Percentiles rank a stretch among this genome's conserved stretches.
These are phyloP conservation scores for Mycosphaerella arachidis DNA, from an alignment of 2,329 filamentous ascomycete genomes.

Conservation along the genomic window DNA sequence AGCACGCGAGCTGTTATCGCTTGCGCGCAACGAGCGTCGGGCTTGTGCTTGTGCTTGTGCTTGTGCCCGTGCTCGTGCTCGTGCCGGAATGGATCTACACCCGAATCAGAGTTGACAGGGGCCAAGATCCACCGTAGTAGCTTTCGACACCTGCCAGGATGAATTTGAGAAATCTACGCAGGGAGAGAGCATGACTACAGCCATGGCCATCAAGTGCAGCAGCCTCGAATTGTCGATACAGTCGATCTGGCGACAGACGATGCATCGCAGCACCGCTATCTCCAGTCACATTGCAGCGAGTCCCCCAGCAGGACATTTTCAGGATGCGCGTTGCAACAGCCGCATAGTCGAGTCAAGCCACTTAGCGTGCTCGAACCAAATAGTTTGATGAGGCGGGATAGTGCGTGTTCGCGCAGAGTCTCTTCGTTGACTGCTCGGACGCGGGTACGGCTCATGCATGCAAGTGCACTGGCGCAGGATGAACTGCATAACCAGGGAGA, in stretches of 20 bases:
- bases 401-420: not conserved
- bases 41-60: not conserved
- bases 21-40: not conserved
- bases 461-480: not conserved
- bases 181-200: not conserved
- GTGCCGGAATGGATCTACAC: not conserved
- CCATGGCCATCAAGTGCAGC: not conserved
- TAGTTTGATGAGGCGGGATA: not conserved
- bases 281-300: too few relatives aligned
- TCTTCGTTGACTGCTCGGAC: not conserved
- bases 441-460: not conserved
- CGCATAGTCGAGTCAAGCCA: not conserved
- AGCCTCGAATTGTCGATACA: not conserved
- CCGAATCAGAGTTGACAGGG: not conserved
- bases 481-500: slow-evolving; percentile 1
- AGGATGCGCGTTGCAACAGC: not conserved
- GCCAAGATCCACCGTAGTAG: not conserved
- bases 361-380: not conserved
- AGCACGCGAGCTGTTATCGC: not conserved
- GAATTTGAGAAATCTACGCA: not conserved
- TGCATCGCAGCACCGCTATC: too few relatives aligned
- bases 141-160: not conserved
- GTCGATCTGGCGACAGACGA: too few relatives aligned
- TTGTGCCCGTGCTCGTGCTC: not conserved
- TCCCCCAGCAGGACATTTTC: not conserved